phyloP scores from a whole-genome alignment of 257 asterid species.

The Prunella vulgaris region DNA sequence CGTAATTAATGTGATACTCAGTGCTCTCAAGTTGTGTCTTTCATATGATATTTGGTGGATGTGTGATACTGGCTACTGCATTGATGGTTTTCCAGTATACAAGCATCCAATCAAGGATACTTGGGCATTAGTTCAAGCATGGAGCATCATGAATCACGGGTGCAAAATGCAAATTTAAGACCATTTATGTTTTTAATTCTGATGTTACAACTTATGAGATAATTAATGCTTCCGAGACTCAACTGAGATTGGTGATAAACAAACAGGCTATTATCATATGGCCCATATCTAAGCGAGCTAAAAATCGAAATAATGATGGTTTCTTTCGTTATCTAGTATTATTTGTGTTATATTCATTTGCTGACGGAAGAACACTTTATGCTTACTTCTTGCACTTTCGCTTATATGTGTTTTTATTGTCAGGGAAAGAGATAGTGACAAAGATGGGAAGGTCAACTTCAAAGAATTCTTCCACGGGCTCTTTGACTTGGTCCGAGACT shows the following conservation, averaged over 20 bases:
- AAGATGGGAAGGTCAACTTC: slow-evolving; percentile 72
- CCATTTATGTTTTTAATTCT: not conserved
- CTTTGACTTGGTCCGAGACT: slow-evolving; percentile 71
- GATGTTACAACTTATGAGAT: not conserved
- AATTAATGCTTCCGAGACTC: not conserved
- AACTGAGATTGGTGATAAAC: not conserved
- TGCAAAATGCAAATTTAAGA: not conserved
- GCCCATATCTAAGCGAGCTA: not conserved
- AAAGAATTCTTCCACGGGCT: slow-evolving; percentile 89
- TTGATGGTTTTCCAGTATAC: not conserved
- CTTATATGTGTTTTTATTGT: not conserved
- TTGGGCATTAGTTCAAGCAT: not conserved
- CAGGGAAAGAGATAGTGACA: slow-evolving; percentile 89
- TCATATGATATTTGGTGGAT: not conserved
- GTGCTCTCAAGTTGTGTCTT: not conserved
- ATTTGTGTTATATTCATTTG: not conserved
- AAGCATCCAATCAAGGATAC: not conserved
- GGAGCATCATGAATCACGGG: not conserved
- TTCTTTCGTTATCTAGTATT: not conserved
- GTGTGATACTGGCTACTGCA: not conserved
- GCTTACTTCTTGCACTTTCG: not conserved
- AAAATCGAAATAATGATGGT: not conserved
- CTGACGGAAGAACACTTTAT: not conserved
- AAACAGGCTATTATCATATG: not conserved
- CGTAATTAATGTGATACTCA: not conserved